These are phyloP conservation scores for Boletales sp. DNA, from an alignment of 768 basidiomycete genomes.

Conservation along the genomic window DNA sequence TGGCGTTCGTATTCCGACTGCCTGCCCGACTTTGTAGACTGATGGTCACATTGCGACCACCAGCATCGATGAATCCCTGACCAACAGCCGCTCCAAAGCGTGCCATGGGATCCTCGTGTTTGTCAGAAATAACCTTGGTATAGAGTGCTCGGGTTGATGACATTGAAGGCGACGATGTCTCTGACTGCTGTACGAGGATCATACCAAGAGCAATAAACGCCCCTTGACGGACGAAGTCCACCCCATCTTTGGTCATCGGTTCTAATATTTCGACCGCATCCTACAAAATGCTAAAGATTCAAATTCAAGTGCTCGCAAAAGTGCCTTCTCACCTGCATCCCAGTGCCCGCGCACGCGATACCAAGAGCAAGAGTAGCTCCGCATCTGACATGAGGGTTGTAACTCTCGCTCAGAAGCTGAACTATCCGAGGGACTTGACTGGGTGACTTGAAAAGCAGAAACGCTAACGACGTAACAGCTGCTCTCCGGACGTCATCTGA, in stretches of 20 bases:
- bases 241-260: constrained; percentile 96
- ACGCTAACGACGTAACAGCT: constrained; percentile 93
- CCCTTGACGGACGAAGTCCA: constrained; percentile 98
- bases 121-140: constrained; percentile 86
- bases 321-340: constrained; percentile 66
- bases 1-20: constrained; percentile 87
- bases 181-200: constrained; percentile 95
- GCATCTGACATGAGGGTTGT: constrained; percentile 97
- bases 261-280: constrained; percentile 96
- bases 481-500: constrained; percentile 96
- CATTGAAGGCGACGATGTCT: constrained; percentile 81
- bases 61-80: constrained; percentile 97
- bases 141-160: constrained; percentile 81
- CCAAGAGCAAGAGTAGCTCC: constrained; percentile 95
- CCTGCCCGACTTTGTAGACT: constrained; percentile 91
- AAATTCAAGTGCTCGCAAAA: background rate
- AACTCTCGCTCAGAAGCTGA: constrained; percentile 94
- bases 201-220: constrained; percentile 94
- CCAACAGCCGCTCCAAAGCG: constrained; percentile 95
- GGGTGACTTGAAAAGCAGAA: constrained; percentile 96
- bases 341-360: constrained; percentile 96
- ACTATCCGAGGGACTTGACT: constrained; percentile 95
- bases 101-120: constrained; percentile 98
- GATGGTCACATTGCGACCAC: constrained; percentile 94
- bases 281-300: constrained; percentile 34